Conservation (phyloP, 192 early-diverging fungal species). For the Coemansia sp. region DNA sequence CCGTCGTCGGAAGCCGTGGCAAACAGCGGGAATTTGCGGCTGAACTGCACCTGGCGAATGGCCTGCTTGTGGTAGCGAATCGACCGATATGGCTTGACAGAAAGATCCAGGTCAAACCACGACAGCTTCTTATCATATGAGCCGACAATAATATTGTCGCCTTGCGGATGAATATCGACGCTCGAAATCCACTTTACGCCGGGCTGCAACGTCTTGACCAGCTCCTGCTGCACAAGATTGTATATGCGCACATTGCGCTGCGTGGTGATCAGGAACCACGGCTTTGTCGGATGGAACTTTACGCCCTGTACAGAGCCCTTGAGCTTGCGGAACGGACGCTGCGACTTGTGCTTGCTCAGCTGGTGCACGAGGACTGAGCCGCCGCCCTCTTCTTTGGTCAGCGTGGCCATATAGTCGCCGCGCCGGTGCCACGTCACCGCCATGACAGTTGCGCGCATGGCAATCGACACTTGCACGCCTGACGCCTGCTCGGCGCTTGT, state of each 20-base stretch:
- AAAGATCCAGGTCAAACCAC: constrained; percentile 98
- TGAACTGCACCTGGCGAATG: constrained; percentile 84
- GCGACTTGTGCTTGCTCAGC: constrained; percentile 81
- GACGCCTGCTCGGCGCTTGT: constrained; percentile 53
- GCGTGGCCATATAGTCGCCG: constrained; percentile 93
- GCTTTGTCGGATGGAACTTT: constrained; percentile 89
- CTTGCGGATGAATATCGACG: constrained; percentile 90
- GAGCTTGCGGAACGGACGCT: constrained; percentile 87
- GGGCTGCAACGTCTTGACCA: constrained; percentile 79
- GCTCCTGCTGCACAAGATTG: constrained; percentile 85
- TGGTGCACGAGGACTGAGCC: constrained; percentile 87
- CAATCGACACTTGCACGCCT: constrained; percentile 50
- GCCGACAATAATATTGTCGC: constrained; percentile 95
- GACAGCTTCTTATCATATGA: constrained; percentile 92
- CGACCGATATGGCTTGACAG: constrained; percentile 88
- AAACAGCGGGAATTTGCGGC: constrained; percentile 89
- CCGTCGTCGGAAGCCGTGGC: constrained; percentile 92
- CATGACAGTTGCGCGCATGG: constrained; percentile 67
- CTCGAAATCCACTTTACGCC: constrained; percentile 94
- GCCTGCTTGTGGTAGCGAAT: constrained; percentile 88
- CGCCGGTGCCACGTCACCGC: constrained; percentile 91
- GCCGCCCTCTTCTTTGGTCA: constrained; percentile 75
- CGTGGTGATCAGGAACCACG: constrained; percentile 91
- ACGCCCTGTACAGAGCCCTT: constrained; percentile 87
- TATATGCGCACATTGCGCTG: constrained; percentile 93